Conservation (phyloP, 768 basidiomycete genomes). For the Plicaturopsis crispa region DNA sequence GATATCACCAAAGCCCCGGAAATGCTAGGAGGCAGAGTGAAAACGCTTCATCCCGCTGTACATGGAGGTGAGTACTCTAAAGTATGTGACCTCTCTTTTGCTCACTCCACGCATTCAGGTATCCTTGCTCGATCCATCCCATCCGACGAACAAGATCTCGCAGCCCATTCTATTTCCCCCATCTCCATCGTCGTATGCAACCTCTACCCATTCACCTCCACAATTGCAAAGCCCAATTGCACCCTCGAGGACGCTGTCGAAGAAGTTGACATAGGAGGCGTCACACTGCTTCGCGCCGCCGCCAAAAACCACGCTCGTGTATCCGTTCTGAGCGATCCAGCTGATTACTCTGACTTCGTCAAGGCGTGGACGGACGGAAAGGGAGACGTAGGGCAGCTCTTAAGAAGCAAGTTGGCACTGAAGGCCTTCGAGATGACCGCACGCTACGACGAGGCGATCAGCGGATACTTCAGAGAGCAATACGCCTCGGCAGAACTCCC, state of each 20-base stretch:
- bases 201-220: conserved; percentile 92
- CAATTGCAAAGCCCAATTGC: conserved; percentile 82
- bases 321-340: conserved; percentile 80
- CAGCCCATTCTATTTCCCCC: conserved; percentile 77
- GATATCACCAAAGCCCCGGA: conserved; percentile 97
- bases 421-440: conserved; percentile 98
- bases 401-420: conserved; percentile 78
- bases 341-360: conserved; percentile 82
- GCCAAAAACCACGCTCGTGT: conserved; percentile 97
- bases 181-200: conserved; percentile 99
- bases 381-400: conserved; percentile 64
- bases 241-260: conserved; percentile 91
- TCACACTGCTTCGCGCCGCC: conserved; percentile 93
- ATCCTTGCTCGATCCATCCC: conserved; percentile 91
- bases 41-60: conserved; percentile 96
- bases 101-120: conserved; percentile 35
- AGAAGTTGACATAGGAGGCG: conserved; percentile 98
- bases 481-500: conserved; percentile 79
- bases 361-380: conserved; percentile 64
- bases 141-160: conserved; percentile 83
- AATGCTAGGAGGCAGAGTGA: conserved; percentile 97
- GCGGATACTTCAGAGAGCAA: conserved; percentile 93
- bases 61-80: conserved; percentile 69
- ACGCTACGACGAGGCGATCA: conserved; percentile 90
- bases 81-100: background rate